Base-by-base conservation (phyloP, 768 basidiomycete genomes). In the Tephrocybe sp. region DNA sequence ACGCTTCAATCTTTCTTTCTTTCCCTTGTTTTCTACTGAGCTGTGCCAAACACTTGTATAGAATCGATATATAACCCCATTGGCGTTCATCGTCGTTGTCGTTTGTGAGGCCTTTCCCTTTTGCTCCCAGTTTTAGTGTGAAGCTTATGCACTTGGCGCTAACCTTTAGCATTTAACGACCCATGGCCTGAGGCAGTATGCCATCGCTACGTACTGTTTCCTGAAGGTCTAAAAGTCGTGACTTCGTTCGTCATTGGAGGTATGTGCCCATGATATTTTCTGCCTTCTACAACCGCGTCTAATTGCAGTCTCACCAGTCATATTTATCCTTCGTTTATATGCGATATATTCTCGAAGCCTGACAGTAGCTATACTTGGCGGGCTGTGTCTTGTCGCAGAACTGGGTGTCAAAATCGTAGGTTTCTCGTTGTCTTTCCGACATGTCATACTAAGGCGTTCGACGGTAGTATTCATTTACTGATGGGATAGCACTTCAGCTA, bases 381-480 rank as follows among this genome's bases (percentile, higher is more conserved):
- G 52, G 10, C 4, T 54, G 10, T 51, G 68, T 4, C 59, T 72
- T 5, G 54, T 53, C 1, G 47, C 38, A 2, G 65, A 70, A 52
- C 22, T 71, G 7, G 65, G 35, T 9, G 42, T 70, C 8, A 72
- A 71, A 52, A 70, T 70, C 32, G 71, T 72, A 47, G 17, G 65
- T n/a, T n/a, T n/a, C n/a, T 59, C 9, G n/a, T 52, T n/a, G 7
- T 13, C n/a, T 35, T 2, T 4, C 30, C 19, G 45, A 32, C n/a
- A n/a, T n/a, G n/a, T 47, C 39, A 22, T 26, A 40, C 9, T 40
- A 48, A 16, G 30, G 23, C n/a, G 5, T 19, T 35, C 33, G n/a
- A 30, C 19, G n/a, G 3, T 31, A 72, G 70, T 72, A 68, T 67
- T 65, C 69, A 17, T 70, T 72, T 35, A 69, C 66, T 0, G 66